Evolutionary conservation across 1,139 yeast genomes (phyloP), one percentile per base, ranked within the genome.

Genomic region (Blastobotrys raffinosifermentans): DNA sequence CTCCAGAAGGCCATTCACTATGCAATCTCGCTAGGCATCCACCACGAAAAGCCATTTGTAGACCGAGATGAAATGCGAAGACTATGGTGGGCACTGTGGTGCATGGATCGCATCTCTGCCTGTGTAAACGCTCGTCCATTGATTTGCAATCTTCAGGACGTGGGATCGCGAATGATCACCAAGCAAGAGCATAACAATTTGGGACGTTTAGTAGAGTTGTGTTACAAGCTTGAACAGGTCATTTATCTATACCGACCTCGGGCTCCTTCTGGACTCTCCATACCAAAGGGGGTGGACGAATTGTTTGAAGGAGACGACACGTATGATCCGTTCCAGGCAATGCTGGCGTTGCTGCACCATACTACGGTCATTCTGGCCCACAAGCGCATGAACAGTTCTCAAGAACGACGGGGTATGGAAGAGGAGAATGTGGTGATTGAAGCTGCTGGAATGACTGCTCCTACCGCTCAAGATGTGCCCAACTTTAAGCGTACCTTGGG

Each of bases 21-120:
- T 42, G 69, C 69, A 2, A 54, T 56, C 13, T 53, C 67, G 3
- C 47, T 66, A 22, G 69, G 67, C 1, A 54, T 67, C 19, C 72
- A 67, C 41, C 66, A 64, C 44, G 57, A 59, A 32, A 43, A 60
- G 13, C 55, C 58, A 1, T 57, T 57, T 42, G 46, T 53, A 14
- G 62, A 60, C 37, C 57, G 55, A 36, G 50, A 54, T 3, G 56
- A 60, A 31, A 39, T 58, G 19, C 51, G 55, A 22, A 56, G 55
- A 32, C 49, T 67, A 19, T 67, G 70, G 69, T 65, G 70, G 69
- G 52, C 64, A 23, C 50, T 67, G 21, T 65, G 63, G 55, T 55
- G 68, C 26, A 48, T 66, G 50, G 72, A 67, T 42, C 49, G 70
- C 8, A 60, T 66, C 48, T 61, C 57, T 37, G 63, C 66, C 4